These are phyloP conservation scores for Penicillium sp. DNA, from an alignment of 2,329 filamentous ascomycete species.

Conservation along the genomic window DNA sequence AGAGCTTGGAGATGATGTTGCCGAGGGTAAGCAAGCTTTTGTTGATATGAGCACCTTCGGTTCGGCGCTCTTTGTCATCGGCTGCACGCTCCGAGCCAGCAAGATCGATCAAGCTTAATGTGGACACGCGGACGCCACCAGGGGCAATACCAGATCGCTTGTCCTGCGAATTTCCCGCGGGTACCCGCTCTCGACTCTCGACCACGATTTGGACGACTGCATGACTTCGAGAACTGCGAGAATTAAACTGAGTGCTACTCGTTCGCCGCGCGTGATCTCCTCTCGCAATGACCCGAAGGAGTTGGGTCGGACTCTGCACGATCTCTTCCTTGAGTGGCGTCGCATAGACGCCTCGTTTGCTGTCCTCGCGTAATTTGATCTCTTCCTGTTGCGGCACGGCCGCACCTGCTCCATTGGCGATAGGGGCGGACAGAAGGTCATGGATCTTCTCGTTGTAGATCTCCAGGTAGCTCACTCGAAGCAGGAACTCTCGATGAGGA, in stretches of 20 bases:
- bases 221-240: conserved; percentile 93
- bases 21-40: conserved; percentile 93
- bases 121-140: conserved; percentile 92
- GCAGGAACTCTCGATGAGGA: conserved; percentile 85
- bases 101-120: conserved; percentile 90
- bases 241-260: conserved; percentile 94
- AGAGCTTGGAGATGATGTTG: conserved; percentile 91
- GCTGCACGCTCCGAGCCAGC: conserved; percentile 95
- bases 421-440: conserved; percentile 78
- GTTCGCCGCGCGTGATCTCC: conserved; percentile 88
- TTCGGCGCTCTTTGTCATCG: conserved; percentile 87
- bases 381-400: conserved; percentile 71
- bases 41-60: conserved; percentile 97
- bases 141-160: conserved; percentile 71
- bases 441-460: conserved; percentile 99
- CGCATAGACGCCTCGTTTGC: conserved; percentile 93
- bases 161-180: conserved; percentile 54
- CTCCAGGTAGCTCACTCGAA: conserved; percentile 95
- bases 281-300: conserved; percentile 88
- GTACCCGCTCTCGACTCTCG: conserved; percentile 84
- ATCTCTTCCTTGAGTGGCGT: conserved; percentile 97
- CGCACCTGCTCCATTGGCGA: conserved; percentile 47
- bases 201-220: conserved; percentile 98
- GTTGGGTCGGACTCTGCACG: conserved; percentile 93
- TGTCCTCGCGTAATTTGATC: conserved; percentile 95